Conservation (phyloP, 2,329 filamentous ascomycete species). For the Neonectria magnoliae region DNA sequence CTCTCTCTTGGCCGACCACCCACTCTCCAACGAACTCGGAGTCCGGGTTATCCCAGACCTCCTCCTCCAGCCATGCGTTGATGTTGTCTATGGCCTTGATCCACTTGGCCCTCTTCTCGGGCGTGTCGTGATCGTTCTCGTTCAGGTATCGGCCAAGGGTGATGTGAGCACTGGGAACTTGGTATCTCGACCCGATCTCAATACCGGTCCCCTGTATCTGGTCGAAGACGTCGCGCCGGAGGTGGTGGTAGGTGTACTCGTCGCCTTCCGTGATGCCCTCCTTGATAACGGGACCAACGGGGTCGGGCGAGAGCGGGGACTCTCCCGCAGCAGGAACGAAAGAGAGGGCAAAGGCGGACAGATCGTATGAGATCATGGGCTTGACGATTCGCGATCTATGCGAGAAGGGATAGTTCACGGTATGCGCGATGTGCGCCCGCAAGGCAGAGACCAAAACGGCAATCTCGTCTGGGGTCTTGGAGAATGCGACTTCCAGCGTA, state of each 20-base stretch:
- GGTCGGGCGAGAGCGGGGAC: slow-evolving; percentile 49
- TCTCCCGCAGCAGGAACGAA: slow-evolving; percentile 84
- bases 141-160: slow-evolving; percentile 85
- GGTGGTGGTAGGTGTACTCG: slow-evolving; percentile 87
- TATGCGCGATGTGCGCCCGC: slow-evolving; percentile 62
- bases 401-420: slow-evolving; percentile 72
- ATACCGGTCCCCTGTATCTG: slow-evolving; percentile 70
- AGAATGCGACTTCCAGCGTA: slow-evolving; percentile 84
- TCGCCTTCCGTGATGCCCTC: slow-evolving; percentile 62
- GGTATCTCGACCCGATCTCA: slow-evolving; percentile 80
- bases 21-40: slow-evolving; percentile 72
- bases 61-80: slow-evolving; percentile 76
- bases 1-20: slow-evolving; percentile 87
- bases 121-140: slow-evolving; percentile 69
- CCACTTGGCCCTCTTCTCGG: slow-evolving; percentile 69
- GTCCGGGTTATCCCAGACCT: slow-evolving; percentile 72
- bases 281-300: slow-evolving; percentile 50
- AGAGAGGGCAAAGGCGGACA: slow-evolving; percentile 84
- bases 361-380: slow-evolving; percentile 85
- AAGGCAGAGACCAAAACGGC: slow-evolving; percentile 68
- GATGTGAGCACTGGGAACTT: slow-evolving; percentile 89
- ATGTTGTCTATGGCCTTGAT: slow-evolving; percentile 77
- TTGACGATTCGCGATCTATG: slow-evolving; percentile 82
- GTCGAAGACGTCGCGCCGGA: slow-evolving; percentile 80
- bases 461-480: slow-evolving; percentile 76